These are phyloP conservation scores for Puccinia triticina DNA, from an alignment of 1,284 basidiomycete species.

Conservation along the genomic window DNA sequence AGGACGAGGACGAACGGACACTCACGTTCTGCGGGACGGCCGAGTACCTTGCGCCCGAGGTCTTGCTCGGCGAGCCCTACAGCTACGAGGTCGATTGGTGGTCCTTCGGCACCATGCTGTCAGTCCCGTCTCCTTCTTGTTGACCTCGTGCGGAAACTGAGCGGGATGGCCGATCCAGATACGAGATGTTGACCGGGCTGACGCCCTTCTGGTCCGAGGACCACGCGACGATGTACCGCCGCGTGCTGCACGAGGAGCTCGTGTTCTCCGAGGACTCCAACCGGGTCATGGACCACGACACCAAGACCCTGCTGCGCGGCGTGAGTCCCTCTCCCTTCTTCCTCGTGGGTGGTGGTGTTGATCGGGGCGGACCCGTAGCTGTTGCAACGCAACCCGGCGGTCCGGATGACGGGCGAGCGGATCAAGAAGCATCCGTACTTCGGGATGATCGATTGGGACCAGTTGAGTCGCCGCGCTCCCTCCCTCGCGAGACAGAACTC, in stretches of 20 bases:
- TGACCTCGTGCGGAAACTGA: too few relatives aligned
- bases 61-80: constrained; percentile 86
- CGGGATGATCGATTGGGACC: constrained; percentile 91
- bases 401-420: constrained; percentile 86
- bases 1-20: constrained; percentile 66
- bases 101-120: constrained; percentile 95
- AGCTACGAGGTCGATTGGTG: constrained; percentile 97
- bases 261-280: constrained; percentile 76
- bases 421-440: constrained; percentile 95
- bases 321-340: constrained; percentile 64
- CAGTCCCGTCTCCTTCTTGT: constrained; percentile 82
- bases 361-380: too few relatives aligned
- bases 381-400: constrained; percentile 84
- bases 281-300: constrained; percentile 85
- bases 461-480: too few relatives aligned
- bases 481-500: too few relatives aligned
- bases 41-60: constrained; percentile 76
- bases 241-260: constrained; percentile 82
- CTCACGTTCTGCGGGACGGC: constrained; percentile 72
- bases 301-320: constrained; percentile 89
- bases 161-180: not conserved
- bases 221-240: constrained; percentile 91
- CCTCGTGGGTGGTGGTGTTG: not conserved
- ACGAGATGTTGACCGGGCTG: constrained; percentile 62
- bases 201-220: constrained; percentile 93